Conservation (phyloP, 345 rosid genomes). For the Ceriops decandra region DNA sequence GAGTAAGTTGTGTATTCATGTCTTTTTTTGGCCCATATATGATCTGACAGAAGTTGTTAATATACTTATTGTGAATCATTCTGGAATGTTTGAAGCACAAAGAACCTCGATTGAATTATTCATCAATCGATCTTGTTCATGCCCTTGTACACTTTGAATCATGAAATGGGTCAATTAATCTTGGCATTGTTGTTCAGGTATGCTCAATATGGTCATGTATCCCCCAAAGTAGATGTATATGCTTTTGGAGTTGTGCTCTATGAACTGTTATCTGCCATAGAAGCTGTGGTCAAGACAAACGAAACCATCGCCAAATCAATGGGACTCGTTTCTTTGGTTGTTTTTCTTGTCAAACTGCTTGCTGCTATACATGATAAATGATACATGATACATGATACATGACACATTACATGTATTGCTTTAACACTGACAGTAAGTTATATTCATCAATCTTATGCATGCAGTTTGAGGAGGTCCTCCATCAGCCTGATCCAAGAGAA, state of each 20-base stretch:
- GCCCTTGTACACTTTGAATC: too few species aligned
- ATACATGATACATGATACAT: not conserved
- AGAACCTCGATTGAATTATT: too few species aligned
- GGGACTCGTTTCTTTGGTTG: constrained; percentile 81
- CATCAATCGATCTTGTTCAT: too few species aligned
- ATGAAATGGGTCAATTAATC: too few species aligned
- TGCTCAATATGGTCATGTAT: constrained; percentile 82
- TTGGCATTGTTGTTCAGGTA: constrained; percentile 42
- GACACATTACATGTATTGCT: not conserved
- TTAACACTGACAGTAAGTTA: too few species aligned
- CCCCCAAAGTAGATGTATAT: constrained; percentile 86
- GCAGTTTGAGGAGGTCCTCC: constrained; percentile 76
- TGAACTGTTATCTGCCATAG: constrained; percentile 87
- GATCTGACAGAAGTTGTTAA: too few species aligned
- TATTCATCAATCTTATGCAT: not conserved
- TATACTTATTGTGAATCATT: too few species aligned
- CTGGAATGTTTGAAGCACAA: too few species aligned
- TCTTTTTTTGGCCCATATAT: too few species aligned
- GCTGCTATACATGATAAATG: not conserved
- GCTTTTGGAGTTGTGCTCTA: constrained; percentile 97
- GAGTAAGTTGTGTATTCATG: constrained; percentile 49
- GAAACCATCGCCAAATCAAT: constrained; percentile 52
- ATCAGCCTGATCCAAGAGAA: constrained; percentile 52
- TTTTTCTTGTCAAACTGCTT: constrained; percentile 17
- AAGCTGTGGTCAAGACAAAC: constrained; percentile 70